Conservation (phyloP, 345 rosid species). For the Moricandia arvensis region DNA sequence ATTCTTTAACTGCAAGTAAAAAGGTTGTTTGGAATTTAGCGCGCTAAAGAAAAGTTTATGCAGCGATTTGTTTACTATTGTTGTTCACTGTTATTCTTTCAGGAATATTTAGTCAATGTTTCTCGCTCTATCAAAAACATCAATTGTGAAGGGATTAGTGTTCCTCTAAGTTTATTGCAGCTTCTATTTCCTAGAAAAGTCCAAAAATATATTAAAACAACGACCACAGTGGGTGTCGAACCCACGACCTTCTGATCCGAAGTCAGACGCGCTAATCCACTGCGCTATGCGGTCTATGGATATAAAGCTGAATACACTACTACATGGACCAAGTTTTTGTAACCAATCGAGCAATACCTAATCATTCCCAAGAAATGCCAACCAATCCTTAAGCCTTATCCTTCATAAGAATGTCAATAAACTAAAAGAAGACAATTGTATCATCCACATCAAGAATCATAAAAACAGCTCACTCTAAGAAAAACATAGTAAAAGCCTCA, state of each 20-base stretch:
- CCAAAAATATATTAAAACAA: neutral
- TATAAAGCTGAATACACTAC: fast-evolving
- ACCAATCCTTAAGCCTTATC: neutral
- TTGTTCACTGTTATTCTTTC: no score
- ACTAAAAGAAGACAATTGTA: constrained; percentile 1
- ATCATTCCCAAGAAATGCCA: neutral
- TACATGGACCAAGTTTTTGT: no score
- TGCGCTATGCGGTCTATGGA: constrained; percentile 73
- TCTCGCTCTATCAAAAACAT: no score
- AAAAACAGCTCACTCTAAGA: neutral
- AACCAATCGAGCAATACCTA: neutral
- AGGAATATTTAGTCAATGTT: no score
- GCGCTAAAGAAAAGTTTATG: neutral
- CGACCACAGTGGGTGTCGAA: constrained; percentile 66
- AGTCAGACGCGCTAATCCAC: constrained; percentile 99
- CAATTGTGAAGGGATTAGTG: neutral
- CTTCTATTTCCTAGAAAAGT: neutral
- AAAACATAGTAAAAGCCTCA: neutral
- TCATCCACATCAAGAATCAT: neutral
- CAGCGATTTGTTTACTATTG: neutral
- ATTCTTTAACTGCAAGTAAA: neutral
- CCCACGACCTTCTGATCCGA: constrained; percentile 99
- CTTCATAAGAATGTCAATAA: neutral
- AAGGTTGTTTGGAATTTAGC: constrained; percentile 4
- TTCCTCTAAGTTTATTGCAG: neutral